These are phyloP conservation scores for Lachnellula subtilissima DNA, from an alignment of 2,329 filamentous ascomycete species.

Conservation along the genomic window DNA sequence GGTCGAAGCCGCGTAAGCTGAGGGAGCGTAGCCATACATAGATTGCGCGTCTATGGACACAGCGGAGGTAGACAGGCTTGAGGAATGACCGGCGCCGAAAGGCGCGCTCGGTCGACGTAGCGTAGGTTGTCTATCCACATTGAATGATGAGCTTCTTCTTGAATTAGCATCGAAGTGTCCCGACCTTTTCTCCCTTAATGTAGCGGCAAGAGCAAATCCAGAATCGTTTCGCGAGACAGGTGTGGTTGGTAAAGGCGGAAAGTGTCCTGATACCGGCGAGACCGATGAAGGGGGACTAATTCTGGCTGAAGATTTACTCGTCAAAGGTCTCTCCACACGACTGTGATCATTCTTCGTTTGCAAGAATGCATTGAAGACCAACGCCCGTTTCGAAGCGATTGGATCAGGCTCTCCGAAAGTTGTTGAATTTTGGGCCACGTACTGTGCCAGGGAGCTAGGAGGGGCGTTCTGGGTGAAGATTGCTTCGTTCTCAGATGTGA, in stretches of 20 bases:
- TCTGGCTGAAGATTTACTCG: slow-evolving; percentile 55
- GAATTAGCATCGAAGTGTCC: slow-evolving; percentile 74
- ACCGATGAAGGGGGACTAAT: slow-evolving; percentile 60
- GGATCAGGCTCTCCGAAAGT: slow-evolving; percentile 66
- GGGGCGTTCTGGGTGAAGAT: slow-evolving; percentile 71
- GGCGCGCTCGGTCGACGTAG: slow-evolving; percentile 67
- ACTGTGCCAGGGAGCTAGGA: slow-evolving; percentile 72
- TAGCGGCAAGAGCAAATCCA: slow-evolving; percentile 79
- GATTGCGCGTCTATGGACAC: slow-evolving; percentile 34
- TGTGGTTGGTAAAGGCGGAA: slow-evolving; percentile 69
- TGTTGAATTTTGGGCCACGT: slow-evolving; percentile 83
- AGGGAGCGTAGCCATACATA: slow-evolving; percentile 66
- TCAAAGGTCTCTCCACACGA: slow-evolving; percentile 71
- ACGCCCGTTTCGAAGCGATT: slow-evolving; percentile 45
- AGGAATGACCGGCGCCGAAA: slow-evolving; percentile 62
- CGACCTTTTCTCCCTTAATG: slow-evolving; percentile 87
- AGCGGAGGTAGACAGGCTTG: slow-evolving; percentile 66
- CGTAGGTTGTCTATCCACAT: slow-evolving; percentile 65
- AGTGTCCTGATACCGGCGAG: slow-evolving; percentile 74
- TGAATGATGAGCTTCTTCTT: slow-evolving; percentile 92
- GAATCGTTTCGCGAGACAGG: slow-evolving; percentile 88
- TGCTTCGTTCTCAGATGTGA: slow-evolving; percentile 77
- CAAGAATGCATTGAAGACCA: slow-evolving; percentile 88
- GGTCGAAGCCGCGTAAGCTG: slow-evolving; percentile 81
- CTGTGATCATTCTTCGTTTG: slow-evolving; percentile 64